Base-by-base conservation (phyloP, 2,329 filamentous ascomycete genomes). In the Stenocarpella maydis region DNA sequence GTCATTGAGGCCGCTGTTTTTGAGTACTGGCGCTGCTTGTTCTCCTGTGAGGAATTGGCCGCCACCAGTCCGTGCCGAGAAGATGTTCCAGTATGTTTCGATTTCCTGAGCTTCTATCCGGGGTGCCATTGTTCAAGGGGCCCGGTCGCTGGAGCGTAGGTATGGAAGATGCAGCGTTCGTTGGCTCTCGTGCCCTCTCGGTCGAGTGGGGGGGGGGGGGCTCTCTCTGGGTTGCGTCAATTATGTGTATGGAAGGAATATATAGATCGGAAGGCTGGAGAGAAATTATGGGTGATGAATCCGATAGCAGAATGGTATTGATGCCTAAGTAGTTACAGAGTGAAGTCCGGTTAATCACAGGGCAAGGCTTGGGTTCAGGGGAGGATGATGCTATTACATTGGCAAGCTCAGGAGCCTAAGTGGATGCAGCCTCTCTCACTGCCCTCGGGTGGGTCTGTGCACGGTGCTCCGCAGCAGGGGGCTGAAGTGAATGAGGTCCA, bases 1-100 rank as follows among this genome's bases (percentile, higher is more conserved):
- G 76, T 90, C 87, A 68, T 86, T 85, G 72, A 90, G 80, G 15
- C 87, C 87, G 73, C 87, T 89, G 81, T 90, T 89, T 80, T 90
- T 90, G 65, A 90, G 83, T 50, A 90, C 86, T 15, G 87, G 87
- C 60, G 87, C 87, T 28, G 87, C 87, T 75, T 88, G 85, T 76
- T 90, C 87, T 77, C 87, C 87, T 9, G 87, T 89, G 34, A 90
- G 80, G 74, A 82, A 88, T 78, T 89, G 84, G 72, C 85, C 85
- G 73, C 87, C 87, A 76, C 87, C 87, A 55, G 87, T 89, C 72
- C 87, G 81, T 41, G 86, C 81, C 66, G 85, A 80, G 77, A 90
- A 90, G 79, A 90, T 90, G 77, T 89, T 89, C 87, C 87, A 90
- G 79, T 90, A 90, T 64, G 87, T 90, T 75, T 90, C 87, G 74